Evolutionary conservation across 306 rosid species (phyloP).

Genomic region (Chamaecrista fasciculata): DNA sequence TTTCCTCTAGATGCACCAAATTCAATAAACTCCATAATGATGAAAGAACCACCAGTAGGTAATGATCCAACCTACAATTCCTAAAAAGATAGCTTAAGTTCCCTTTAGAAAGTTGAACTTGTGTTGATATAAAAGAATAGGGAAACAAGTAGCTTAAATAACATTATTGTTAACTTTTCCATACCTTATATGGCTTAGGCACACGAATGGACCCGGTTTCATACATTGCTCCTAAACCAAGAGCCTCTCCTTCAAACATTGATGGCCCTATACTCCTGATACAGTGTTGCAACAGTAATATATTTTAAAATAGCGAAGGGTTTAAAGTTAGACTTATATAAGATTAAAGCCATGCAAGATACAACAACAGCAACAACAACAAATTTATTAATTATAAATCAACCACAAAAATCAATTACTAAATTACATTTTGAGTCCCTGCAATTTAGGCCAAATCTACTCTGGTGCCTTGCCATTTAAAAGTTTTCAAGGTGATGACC

Average conservation of each 20-base stretch:
- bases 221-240: slow-evolving; percentile 88
- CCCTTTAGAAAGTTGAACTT: slow-evolving; percentile 9
- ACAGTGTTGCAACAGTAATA: slow-evolving; percentile 39
- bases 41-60: slow-evolving; percentile 87
- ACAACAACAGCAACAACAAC: background rate
- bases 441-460: too few relatives aligned
- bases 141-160: background rate
- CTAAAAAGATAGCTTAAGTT: slow-evolving; percentile 31
- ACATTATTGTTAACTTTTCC: slow-evolving; percentile 19
- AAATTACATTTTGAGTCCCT: too few relatives aligned
- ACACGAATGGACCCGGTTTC: slow-evolving; percentile 71
- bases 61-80: slow-evolving; percentile 76
- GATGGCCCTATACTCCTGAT: slow-evolving; percentile 88
- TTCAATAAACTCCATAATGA: slow-evolving; percentile 87
- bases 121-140: background rate
- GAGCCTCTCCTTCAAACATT: slow-evolving; percentile 97
- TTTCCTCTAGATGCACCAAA: slow-evolving; percentile 72
- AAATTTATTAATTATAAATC: background rate
- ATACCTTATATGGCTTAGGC: slow-evolving; percentile 88
- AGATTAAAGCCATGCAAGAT: slow-evolving; percentile 5
- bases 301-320: slow-evolving; percentile 6
- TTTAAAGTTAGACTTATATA: slow-evolving; percentile 1
- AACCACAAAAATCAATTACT: background rate
- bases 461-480: too few relatives aligned
- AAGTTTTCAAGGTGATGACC: too few relatives aligned